phyloP scores from a whole-genome alignment of 257 asterid species.

The Petunia secreta region DNA sequence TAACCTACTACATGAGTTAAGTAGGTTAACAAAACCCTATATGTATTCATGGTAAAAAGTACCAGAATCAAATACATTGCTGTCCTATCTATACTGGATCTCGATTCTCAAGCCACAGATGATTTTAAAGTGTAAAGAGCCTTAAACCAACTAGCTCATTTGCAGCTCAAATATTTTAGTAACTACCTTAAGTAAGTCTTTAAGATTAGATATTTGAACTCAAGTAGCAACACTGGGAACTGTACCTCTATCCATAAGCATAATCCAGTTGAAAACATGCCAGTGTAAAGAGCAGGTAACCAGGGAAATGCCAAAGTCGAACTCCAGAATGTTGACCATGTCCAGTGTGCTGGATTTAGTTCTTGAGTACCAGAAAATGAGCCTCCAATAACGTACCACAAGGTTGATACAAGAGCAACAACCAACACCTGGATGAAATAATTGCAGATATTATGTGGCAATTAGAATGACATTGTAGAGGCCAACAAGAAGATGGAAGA shows the following conservation, averaged over 20 bases:
- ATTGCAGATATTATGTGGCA: background rate
- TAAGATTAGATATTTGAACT: too few species aligned
- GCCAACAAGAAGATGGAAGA: conserved; percentile 14
- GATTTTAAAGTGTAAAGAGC: too few species aligned
- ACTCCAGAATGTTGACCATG: conserved; percentile 41
- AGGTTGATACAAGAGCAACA: conserved; percentile 66
- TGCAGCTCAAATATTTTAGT: too few species aligned
- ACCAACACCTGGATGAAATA: conserved; percentile 50
- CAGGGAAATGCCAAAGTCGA: conserved; percentile 65
- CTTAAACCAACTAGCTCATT: too few species aligned
- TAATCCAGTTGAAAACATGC: conserved; percentile 70
- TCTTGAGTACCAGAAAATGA: conserved; percentile 45
- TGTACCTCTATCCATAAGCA: conserved; percentile 82
- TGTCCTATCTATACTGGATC: too few species aligned
- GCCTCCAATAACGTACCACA: conserved; percentile 59
- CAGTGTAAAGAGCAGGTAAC: conserved; percentile 84
- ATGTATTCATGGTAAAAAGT: too few species aligned
- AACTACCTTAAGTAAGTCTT: too few species aligned
- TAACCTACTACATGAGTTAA: too few species aligned
- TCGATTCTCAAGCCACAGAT: too few species aligned
- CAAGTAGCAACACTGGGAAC: background rate
- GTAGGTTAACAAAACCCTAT: too few species aligned
- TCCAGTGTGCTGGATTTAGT: conserved; percentile 55
- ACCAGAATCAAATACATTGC: too few species aligned
- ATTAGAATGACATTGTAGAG: background rate